Conservation (phyloP, 2,329 filamentous ascomycete species). For the Claviceps capensis region DNA sequence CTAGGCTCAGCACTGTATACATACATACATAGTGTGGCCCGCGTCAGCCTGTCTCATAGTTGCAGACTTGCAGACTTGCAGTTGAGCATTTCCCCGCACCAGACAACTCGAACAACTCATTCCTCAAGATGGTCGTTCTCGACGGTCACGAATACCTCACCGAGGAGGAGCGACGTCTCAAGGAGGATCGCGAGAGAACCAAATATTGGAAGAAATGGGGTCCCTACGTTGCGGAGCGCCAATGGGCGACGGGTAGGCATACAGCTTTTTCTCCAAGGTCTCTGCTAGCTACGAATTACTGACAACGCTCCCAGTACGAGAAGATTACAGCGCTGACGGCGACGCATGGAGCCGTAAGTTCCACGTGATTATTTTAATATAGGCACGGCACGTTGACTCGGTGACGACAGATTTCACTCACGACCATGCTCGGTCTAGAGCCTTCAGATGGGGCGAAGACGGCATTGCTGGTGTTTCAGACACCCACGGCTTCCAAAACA, state of each 20-base stretch:
- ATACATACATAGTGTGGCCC: neutral
- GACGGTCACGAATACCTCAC: constrained; percentile 79
- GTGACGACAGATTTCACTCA: constrained; percentile 66
- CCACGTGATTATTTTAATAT: constrained; percentile 1
- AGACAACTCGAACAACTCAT: neutral
- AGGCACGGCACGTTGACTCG: neutral
- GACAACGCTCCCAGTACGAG: constrained; percentile 43
- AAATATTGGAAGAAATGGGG: constrained; percentile 99
- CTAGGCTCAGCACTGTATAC: neutral
- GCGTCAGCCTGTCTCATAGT: constrained; percentile 1
- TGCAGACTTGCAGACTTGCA: neutral
- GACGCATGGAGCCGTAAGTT: constrained; percentile 90
- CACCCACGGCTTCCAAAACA: constrained; percentile 79
- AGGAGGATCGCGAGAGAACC: constrained; percentile 65
- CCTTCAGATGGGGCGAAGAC: constrained; percentile 93
- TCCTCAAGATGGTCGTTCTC: constrained; percentile 64
- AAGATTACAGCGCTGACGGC: constrained; percentile 81
- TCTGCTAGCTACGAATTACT: constrained; percentile 10
- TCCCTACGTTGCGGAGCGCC: constrained; percentile 81
- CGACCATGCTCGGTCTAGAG: constrained; percentile 75
- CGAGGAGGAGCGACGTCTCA: constrained; percentile 80
- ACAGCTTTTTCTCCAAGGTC: neutral
- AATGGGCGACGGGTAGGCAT: constrained; percentile 78
- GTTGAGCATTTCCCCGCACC: constrained; percentile 3
- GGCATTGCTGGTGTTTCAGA: constrained; percentile 91